phyloP scores from a whole-genome alignment of 2,329 filamentous ascomycete genomes.

The Knufia petricola region DNA sequence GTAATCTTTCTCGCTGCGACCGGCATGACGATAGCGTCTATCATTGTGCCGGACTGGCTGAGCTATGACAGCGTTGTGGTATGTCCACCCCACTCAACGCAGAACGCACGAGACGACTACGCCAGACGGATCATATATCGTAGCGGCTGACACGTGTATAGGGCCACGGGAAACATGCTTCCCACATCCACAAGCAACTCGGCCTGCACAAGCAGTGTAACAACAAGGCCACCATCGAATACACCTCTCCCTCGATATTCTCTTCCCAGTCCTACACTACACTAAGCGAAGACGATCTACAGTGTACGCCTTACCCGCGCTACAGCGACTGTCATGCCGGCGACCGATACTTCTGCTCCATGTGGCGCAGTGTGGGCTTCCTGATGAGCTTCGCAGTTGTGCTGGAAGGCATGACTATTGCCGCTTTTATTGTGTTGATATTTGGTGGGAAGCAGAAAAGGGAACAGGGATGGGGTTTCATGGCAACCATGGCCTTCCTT shows the following conservation, averaged over 20 bases:
- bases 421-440: conserved; percentile 69
- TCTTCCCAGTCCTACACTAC: conserved; percentile 37
- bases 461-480: conserved; percentile 71
- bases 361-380: conserved; percentile 85
- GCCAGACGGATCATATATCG: too few relatives aligned
- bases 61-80: conserved; percentile 39
- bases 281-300: conserved; percentile 16
- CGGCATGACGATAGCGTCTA: conserved; percentile 37
- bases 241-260: conserved; percentile 45
- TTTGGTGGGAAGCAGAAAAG: conserved; percentile 69
- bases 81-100: conserved; percentile 10
- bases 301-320: conserved; percentile 58
- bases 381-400: conserved; percentile 75
- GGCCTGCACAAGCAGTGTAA: conserved; percentile 72
- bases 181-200: conserved; percentile 53
- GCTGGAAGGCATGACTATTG: conserved; percentile 69
- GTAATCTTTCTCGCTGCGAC: conserved; percentile 37
- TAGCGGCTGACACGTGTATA: conserved; percentile 13
- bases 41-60: conserved; percentile 40
- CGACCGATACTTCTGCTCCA: conserved; percentile 71
- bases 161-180: conserved; percentile 24
- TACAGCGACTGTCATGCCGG: conserved; percentile 56
- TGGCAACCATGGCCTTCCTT: conserved; percentile 55
- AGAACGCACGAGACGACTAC: not conserved
- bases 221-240: conserved; percentile 16